phyloP scores from a whole-genome alignment of 805 yeast species.

The Tetrapisispora phaffii region DNA sequence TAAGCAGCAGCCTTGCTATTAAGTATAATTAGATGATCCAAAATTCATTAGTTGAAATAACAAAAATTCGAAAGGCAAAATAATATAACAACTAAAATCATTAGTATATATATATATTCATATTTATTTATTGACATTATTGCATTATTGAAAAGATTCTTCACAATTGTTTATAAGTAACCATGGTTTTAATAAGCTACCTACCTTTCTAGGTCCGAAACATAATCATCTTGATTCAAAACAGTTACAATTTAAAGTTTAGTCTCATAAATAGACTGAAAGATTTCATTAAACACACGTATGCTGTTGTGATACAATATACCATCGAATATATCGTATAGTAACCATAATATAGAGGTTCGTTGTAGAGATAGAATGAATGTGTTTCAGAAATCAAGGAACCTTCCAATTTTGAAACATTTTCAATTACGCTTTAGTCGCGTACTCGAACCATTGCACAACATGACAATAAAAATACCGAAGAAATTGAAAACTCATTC shows the following conservation, averaged over 20 bases:
- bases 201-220: neutral
- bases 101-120: too few species aligned
- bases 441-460: neutral
- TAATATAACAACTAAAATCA: neutral
- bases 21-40: neutral
- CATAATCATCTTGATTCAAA: neutral
- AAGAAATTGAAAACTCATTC: neutral
- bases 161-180: neutral
- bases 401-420: neutral
- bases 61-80: neutral
- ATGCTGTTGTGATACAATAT: too few species aligned
- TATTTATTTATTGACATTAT: too few species aligned
- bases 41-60: too few species aligned
- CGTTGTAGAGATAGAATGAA: too few species aligned
- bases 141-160: neutral
- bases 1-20: too few species aligned
- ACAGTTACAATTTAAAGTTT: too few species aligned
- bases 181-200: neutral
- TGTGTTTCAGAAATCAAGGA: neutral
- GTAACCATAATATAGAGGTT: neutral
- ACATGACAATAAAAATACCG: neutral
- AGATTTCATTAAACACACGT: too few species aligned
- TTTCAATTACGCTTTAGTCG: neutral
- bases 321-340: neutral
- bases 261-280: too few species aligned